Evolutionary conservation across 371 early-diverging fungal genomes (phyloP), one percentile per base, ranked within the genome.

Genomic region (Mortierella sp.): DNA sequence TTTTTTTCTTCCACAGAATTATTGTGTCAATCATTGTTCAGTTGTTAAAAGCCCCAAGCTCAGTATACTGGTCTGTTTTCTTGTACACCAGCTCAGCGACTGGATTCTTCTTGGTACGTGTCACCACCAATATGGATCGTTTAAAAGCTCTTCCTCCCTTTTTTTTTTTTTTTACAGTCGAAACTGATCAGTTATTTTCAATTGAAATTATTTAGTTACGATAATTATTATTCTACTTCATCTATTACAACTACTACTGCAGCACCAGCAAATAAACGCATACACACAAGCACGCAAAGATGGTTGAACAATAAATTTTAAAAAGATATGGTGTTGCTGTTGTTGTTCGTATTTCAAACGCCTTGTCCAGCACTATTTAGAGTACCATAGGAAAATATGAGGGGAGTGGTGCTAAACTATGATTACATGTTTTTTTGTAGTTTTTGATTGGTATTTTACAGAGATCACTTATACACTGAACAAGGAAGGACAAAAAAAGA

Each of bases 91-190:
- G 92, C 34, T 70, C 95, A 10, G 93, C 96, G 22, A 88, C 93
- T 67, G 95, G 94, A 19, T 97, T 97, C 78, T 96, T 94, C 72
- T 86, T 94, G 85, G 89, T 93, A 85, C 67, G 87, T 28, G 61
- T 49, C 13, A 3, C 0, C 13, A 43, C 22, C 23, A 40, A 9
- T 49, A 4, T 51, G 13, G 9, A 26, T 31, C 19, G 28, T 31
- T 43, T n/a, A 9, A 49, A 9, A 49, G 10, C 29, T 53, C 53
- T 7, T 10, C 15, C 15, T 53, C 23, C 3, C 43, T 29, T 35
- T 28, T 45, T 61, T 17, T 31, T 66, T 54, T 70, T 19, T 55
- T 32, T 55, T 31, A 32, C n/a, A n/a, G n/a, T n/a, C n/a, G n/a
- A n/a, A n/a, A n/a, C n/a, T n/a, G n/a, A n/a, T n/a, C n/a, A n/a